phyloP scores from a whole-genome alignment of 495 filamentous ascomycete species.

The Oidiodendron maius region DNA sequence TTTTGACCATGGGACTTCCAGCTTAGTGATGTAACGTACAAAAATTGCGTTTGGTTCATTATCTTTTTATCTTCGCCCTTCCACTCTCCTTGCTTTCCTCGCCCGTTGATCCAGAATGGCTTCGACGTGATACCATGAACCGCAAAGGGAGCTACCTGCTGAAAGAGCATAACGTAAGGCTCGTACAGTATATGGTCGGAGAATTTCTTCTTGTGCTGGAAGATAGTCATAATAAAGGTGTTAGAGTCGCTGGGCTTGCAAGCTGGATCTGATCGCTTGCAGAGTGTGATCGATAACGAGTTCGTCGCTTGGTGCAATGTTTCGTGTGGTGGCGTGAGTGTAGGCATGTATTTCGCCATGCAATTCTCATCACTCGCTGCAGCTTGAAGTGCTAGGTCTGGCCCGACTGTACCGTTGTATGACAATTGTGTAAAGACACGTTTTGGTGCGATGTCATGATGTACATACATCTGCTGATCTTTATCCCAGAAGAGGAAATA shows the following conservation, averaged over 20 bases:
- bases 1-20: slow-evolving; percentile 38
- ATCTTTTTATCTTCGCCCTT: neutral
- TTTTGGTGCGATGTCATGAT: slow-evolving; percentile 41
- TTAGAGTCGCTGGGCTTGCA: slow-evolving; percentile 36
- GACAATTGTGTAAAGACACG: slow-evolving; percentile 38
- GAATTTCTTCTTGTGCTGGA: slow-evolving; percentile 45
- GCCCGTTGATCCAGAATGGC: slow-evolving; percentile 47
- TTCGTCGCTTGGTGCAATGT: slow-evolving; percentile 52
- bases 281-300: slow-evolving; percentile 45
- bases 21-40: slow-evolving; percentile 46
- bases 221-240: slow-evolving; percentile 44
- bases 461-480: slow-evolving; percentile 35
- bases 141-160: slow-evolving; percentile 37
- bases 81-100: slow-evolving; percentile 1
- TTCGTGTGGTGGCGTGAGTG: slow-evolving; percentile 10
- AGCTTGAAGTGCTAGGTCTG: slow-evolving; percentile 30
- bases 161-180: slow-evolving; percentile 46
- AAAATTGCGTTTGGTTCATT: slow-evolving; percentile 24
- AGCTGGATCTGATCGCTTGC: slow-evolving; percentile 33
- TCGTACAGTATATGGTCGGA: slow-evolving; percentile 42
- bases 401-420: slow-evolving; percentile 33
- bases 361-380: slow-evolving; percentile 29
- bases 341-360: slow-evolving; percentile 34
- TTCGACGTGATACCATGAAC: slow-evolving; percentile 40
- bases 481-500: slow-evolving; percentile 52